A percentile compares a stretch with the other conserved stretches of the same genome.
Evolutionary conservation across 805 yeast species (phyloP).

Genomic region (Myxozyma sirexii): DNA sequence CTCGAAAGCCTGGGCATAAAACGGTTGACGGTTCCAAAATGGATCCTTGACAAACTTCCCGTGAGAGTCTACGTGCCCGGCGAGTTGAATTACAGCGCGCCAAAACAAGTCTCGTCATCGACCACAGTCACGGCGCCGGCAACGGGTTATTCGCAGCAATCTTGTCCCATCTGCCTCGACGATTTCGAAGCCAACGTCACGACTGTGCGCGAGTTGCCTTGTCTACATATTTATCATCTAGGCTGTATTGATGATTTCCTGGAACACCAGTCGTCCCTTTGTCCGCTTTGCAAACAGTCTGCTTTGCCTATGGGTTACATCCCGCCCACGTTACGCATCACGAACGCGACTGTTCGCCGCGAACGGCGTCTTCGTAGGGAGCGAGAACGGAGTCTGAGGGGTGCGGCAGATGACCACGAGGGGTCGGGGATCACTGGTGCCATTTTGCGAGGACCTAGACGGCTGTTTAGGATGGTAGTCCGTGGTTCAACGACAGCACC

Average conservation of each 20-base stretch:
- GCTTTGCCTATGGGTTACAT: slow-evolving; percentile 32
- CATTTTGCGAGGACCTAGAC: not conserved
- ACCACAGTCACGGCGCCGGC: not conserved
- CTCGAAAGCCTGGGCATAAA: slow-evolving; percentile 31
- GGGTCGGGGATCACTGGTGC: not conserved
- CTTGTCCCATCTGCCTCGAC: slow-evolving; percentile 81
- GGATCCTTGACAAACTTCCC: slow-evolving; percentile 27
- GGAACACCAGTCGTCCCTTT: slow-evolving; percentile 68
- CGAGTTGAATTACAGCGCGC: slow-evolving; percentile 4
- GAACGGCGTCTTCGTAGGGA: slow-evolving; percentile 27
- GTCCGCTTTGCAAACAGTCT: slow-evolving; percentile 65
- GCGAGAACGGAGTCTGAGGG: not conserved
- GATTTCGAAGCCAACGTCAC: slow-evolving; percentile 60
- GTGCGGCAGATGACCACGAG: not conserved
- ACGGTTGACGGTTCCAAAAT: slow-evolving; percentile 31
- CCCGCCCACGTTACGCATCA: slow-evolving; percentile 29
- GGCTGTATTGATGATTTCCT: slow-evolving; percentile 83
- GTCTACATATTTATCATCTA: slow-evolving; percentile 80
- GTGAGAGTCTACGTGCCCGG: slow-evolving; percentile 28
- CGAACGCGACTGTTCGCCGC: slow-evolving; percentile 33
- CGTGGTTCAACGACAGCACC: no score
- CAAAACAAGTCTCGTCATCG: not conserved
- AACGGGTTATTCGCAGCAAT: slow-evolving; percentile 23
- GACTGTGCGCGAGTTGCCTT: slow-evolving; percentile 62
- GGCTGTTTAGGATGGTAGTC: not conserved